phyloP scores from a whole-genome alignment of 371 early-diverging fungal genomes.

The Dipsacomyces acuminosporus region DNA sequence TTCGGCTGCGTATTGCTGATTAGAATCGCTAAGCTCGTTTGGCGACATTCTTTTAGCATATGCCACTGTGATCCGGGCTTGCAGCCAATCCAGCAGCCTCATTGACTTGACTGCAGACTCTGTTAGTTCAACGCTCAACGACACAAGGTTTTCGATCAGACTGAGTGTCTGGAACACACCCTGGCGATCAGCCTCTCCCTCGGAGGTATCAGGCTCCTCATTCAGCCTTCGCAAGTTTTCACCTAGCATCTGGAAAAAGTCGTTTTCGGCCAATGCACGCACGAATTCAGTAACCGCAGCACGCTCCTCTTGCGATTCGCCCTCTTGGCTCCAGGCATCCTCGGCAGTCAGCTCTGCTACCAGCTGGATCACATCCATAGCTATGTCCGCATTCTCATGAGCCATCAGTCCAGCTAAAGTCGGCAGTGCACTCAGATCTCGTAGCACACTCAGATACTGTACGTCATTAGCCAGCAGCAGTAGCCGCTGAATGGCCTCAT shows the following conservation, averaged over 20 bases:
- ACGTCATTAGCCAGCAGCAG: constrained; percentile 72
- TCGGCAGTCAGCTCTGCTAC: constrained; percentile 88
- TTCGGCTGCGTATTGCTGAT: constrained; percentile 82
- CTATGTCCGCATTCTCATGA: constrained; percentile 93
- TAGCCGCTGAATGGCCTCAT: constrained; percentile 78
- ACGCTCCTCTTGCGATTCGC: constrained; percentile 60
- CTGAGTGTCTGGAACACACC: constrained; percentile 81
- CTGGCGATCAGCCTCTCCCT: constrained; percentile 64
- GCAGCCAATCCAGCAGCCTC: constrained; percentile 66
- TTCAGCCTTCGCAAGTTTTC: constrained; percentile 74
- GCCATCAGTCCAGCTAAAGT: constrained; percentile 69
- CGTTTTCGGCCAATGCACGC: constrained; percentile 65
- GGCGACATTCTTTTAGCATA: neutral
- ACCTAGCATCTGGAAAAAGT: constrained; percentile 69
- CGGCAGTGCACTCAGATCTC: constrained; percentile 61
- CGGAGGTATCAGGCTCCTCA: constrained; percentile 57
- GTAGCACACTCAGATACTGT: constrained; percentile 66
- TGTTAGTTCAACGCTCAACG: constrained; percentile 64
- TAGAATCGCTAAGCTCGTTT: constrained; percentile 52
- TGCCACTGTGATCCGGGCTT: constrained; percentile 55
- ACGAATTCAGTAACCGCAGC: constrained; percentile 67
- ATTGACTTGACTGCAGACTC: constrained; percentile 62
- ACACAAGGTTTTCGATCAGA: constrained; percentile 80
- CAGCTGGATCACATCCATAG: constrained; percentile 76
- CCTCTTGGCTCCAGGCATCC: constrained; percentile 65